These are phyloP conservation scores for Suillus hirtellus DNA, from an alignment of 768 basidiomycete genomes.

Conservation along the genomic window DNA sequence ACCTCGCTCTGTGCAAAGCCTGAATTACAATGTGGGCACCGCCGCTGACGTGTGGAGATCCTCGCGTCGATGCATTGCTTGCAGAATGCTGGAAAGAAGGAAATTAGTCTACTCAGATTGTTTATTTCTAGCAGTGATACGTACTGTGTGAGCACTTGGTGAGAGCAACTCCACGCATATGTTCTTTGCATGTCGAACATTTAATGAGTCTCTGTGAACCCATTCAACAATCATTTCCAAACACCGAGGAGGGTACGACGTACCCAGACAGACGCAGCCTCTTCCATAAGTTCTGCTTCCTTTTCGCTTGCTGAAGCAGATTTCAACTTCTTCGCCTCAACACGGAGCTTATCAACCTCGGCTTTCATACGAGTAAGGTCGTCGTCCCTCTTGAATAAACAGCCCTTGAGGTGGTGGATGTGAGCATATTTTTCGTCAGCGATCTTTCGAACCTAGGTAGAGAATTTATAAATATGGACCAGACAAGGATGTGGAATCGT, in stretches of 20 bases:
- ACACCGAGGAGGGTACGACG: conserved; percentile 16
- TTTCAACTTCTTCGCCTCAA: conserved; percentile 45
- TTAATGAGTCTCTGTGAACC: conserved; percentile 68
- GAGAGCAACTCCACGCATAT: conserved; percentile 77
- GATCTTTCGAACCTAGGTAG: conserved; percentile 28
- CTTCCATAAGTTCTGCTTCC: conserved; percentile 41
- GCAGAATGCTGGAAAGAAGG: conserved; percentile 66
- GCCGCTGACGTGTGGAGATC: conserved; percentile 85
- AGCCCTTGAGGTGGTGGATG: conserved; percentile 25
- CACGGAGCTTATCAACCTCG: conserved; percentile 50
- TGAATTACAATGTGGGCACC: conserved; percentile 87
- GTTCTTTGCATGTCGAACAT: conserved; percentile 83
- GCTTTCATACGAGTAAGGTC: conserved; percentile 46
- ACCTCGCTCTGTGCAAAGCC: conserved; percentile 85
- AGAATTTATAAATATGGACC: conserved; percentile 5
- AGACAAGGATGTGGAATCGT: not conserved
- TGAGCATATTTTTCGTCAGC: conserved; percentile 34
- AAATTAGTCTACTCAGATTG: not conserved
- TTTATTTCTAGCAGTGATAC: conserved; percentile 31
- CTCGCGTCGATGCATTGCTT: conserved; percentile 84
- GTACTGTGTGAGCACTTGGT: conserved; percentile 91
- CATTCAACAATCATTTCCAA: not conserved
- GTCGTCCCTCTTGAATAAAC: conserved; percentile 41
- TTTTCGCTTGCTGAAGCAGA: conserved; percentile 32
- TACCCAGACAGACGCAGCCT: conserved; percentile 64